Evolutionary conservation across 78 protist genomes (phyloP), one percentile per base, ranked within the genome.

Genomic region (slime mould (Dictyostelium discoideum)): DNA sequence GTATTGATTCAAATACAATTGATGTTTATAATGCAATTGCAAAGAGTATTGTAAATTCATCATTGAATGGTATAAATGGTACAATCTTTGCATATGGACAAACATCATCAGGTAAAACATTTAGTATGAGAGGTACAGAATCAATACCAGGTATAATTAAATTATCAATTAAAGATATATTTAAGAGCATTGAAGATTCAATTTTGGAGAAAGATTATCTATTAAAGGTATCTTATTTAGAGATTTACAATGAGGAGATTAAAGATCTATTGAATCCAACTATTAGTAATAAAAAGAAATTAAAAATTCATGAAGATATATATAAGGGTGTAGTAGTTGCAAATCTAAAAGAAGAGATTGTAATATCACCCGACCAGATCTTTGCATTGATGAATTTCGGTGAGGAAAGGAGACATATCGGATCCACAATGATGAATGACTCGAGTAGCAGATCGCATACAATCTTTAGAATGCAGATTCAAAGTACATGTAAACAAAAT

Each of bases 391-490:
- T 96, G 80, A 73, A 50, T 4, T 2, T 8, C 29, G 97, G 97
- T 26, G 97, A 94, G 44, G 81, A 96, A 40, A 86, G 24, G 3
- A 40, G 99, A 6, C 92, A 80, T 82, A 32, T 90, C 32, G 98
- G 98, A 9, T 22, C 88, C 26, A 97, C 98, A 14, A 76, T 96
- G 80, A 97, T 98, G 99, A 98, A 98, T 92, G 97, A 96, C 22
- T 87, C 46, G 7, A 87, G 97, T 81, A 67, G 92, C 32, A 96
- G 99, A 39, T 97, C 99, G 20, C 99, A 98, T 96, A 92, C 98
- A 42, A 90, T 98, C 77, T 97, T 98, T 81, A 92, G 98, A 26
- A 29, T 98, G 65, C 82, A 95, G 24, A 83, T 97, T n/a, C 97
- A 98, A 69, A 73, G 93, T 79, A 42, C 94, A 6, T 87, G 44